These are phyloP conservation scores for Leishmania lainsoni DNA, from an alignment of 208 protist species.

Conservation along the genomic window DNA sequence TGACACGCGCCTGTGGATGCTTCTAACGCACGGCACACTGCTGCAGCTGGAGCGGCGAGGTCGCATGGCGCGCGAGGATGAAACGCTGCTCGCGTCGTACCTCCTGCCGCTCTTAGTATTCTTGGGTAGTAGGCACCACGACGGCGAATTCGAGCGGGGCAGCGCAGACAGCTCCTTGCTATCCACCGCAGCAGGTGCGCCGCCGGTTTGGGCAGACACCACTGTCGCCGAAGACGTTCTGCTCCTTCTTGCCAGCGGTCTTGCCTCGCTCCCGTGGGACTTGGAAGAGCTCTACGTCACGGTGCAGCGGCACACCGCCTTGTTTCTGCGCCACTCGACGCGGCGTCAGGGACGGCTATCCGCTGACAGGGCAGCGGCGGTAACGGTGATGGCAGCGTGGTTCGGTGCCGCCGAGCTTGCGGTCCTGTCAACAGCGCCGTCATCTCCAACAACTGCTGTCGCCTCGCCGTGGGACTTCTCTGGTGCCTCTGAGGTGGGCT, in stretches of 20 bases:
- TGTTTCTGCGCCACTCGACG: slow-evolving; percentile 21
- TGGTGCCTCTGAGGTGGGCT: neutral
- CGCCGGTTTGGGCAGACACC: slow-evolving; percentile 10
- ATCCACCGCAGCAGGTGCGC: neutral
- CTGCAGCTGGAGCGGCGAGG: slow-evolving; percentile 46
- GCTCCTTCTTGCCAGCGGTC: slow-evolving; percentile 25
- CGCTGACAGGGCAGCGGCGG: neutral
- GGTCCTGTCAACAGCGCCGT: neutral
- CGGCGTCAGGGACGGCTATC: neutral
- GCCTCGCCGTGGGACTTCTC: slow-evolving; percentile 5
- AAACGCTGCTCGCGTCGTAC: slow-evolving; percentile 16
- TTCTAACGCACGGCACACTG: slow-evolving; percentile 40
- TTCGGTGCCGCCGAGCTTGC: slow-evolving; percentile 9
- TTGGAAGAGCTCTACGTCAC: slow-evolving; percentile 34
- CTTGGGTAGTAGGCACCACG: neutral
- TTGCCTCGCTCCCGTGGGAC: slow-evolving; percentile 43
- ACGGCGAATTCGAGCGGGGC: neutral
- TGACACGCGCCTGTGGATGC: slow-evolving; percentile 47
- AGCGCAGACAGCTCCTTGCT: neutral
- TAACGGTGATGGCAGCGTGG: slow-evolving; percentile 17
- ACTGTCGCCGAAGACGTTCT: slow-evolving; percentile 10
- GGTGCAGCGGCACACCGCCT: slow-evolving; percentile 37
- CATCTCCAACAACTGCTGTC: neutral
- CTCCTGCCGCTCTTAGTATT: slow-evolving; percentile 41
- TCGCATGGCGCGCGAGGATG: slow-evolving; percentile 37